Evolutionary conservation across 345 rosid genomes (phyloP).

Genomic region (Streptanthus diversifolius): DNA sequence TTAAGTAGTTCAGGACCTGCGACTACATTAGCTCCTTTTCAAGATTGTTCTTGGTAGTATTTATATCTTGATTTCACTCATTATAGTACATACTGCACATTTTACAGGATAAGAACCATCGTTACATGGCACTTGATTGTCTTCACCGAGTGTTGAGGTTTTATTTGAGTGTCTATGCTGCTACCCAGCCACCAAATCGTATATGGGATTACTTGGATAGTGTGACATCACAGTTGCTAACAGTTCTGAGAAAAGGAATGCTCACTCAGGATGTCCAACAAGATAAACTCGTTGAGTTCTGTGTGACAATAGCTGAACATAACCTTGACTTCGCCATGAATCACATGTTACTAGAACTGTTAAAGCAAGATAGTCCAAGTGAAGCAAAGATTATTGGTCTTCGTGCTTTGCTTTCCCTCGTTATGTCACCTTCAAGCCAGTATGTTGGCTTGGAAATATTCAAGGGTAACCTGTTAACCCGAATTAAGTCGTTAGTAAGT

Average conservation of each 20-base stretch:
- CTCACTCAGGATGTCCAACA: constrained; percentile 96
- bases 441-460: constrained; percentile 87
- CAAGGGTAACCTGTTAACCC: constrained; percentile 52
- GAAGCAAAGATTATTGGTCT: constrained; percentile 98
- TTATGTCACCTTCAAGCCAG: constrained; percentile 86
- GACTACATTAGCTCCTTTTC: constrained; percentile 9
- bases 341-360: constrained; percentile 92
- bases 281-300: constrained; percentile 95
- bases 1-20: neutral
- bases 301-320: constrained; percentile 95
- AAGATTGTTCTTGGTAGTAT: constrained; percentile 1
- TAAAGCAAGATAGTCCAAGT: constrained; percentile 90
- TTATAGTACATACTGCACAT: constrained; percentile 6
- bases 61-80: constrained; percentile 20
- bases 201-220: constrained; percentile 98
- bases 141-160: constrained; percentile 96
- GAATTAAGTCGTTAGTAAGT: constrained; percentile 13
- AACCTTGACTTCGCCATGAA: constrained; percentile 99
- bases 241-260: constrained; percentile 83
- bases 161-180: constrained; percentile 92
- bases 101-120: constrained; percentile 93
- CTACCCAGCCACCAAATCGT: constrained; percentile 87
- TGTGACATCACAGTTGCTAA: constrained; percentile 93
- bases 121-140: constrained; percentile 94
- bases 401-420: constrained; percentile 91